Conservation (phyloP, 1,139 yeast species). For the Wickerhamomyces sp. region DNA sequence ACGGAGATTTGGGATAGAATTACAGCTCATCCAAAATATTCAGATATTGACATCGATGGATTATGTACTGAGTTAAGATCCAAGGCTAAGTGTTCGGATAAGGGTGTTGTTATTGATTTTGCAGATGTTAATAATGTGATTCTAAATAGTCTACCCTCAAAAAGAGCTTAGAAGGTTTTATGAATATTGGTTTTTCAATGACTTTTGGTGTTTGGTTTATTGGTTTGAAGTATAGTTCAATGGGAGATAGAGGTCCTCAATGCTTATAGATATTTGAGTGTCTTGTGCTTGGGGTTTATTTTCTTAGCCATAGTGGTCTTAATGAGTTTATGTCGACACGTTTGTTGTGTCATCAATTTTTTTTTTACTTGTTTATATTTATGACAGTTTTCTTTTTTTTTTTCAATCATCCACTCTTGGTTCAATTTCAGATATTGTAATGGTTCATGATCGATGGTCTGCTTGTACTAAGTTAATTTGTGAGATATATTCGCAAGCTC, state of each 20-base stretch:
- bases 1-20: conserved; percentile 96
- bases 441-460: too few species aligned
- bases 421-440: too few species aligned
- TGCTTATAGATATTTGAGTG: too few species aligned
- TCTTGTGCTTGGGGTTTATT: too few species aligned
- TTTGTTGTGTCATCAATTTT: too few species aligned
- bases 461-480: too few species aligned
- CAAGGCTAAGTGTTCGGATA: conserved; percentile 94
- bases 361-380: too few species aligned
- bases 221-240: neutral
- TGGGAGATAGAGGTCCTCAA: neutral
- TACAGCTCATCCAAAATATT: conserved; percentile 87
- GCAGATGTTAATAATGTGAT: conserved; percentile 61
- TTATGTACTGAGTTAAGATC: conserved; percentile 81
- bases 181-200: neutral
- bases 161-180: conserved; percentile 3
- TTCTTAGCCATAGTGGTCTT: too few species aligned
- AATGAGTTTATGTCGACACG: too few species aligned
- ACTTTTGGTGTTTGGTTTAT: neutral
- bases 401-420: too few species aligned
- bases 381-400: too few species aligned
- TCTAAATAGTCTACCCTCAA: conserved; percentile 33
- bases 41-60: conserved; percentile 90
- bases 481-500: too few species aligned
- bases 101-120: conserved; percentile 81